Evolutionary conservation across 202 grass and related monocot species (phyloP).

Genomic region (Hordeum pubiflorum): DNA sequence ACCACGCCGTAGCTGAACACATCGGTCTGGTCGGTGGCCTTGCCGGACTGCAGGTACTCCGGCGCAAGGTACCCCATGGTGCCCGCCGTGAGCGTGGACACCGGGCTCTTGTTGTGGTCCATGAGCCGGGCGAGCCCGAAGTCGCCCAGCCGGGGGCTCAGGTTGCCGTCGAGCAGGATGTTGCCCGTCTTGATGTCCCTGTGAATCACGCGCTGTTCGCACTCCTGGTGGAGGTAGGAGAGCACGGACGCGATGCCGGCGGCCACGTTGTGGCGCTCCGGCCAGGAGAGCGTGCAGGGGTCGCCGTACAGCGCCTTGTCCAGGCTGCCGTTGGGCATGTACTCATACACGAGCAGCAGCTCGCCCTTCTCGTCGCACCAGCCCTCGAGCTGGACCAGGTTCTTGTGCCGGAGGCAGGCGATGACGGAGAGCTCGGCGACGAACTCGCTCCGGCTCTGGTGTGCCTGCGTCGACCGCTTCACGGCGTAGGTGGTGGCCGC

Average conservation of each 20-base stretch:
- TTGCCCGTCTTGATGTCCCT: conserved; percentile 92
- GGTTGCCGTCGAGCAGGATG: conserved; percentile 66
- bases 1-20: conserved; percentile 94
- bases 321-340: conserved; percentile 85
- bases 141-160: conserved; percentile 76
- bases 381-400: conserved; percentile 70
- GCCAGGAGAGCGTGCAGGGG: conserved; percentile 53
- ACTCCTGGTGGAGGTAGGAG: conserved; percentile 87
- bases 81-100: conserved; percentile 84
- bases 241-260: conserved; percentile 67
- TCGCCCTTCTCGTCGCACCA: conserved; percentile 87
- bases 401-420: conserved; percentile 88
- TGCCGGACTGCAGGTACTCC: conserved; percentile 88
- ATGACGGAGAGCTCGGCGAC: conserved; percentile 76
- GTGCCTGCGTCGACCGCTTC: conserved; percentile 76
- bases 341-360: conserved; percentile 81
- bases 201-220: conserved; percentile 80
- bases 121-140: conserved; percentile 76
- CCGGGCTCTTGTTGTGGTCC: conserved; percentile 83
- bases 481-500: conserved; percentile 37
- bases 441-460: conserved; percentile 76
- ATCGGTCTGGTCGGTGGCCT: conserved; percentile 85
- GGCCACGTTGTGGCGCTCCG: conserved; percentile 51
- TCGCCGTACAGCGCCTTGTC: conserved; percentile 68
- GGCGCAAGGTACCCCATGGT: conserved; percentile 96